Conservation (phyloP, 192 early-diverging fungal genomes). For the Linnemannia zychae region DNA sequence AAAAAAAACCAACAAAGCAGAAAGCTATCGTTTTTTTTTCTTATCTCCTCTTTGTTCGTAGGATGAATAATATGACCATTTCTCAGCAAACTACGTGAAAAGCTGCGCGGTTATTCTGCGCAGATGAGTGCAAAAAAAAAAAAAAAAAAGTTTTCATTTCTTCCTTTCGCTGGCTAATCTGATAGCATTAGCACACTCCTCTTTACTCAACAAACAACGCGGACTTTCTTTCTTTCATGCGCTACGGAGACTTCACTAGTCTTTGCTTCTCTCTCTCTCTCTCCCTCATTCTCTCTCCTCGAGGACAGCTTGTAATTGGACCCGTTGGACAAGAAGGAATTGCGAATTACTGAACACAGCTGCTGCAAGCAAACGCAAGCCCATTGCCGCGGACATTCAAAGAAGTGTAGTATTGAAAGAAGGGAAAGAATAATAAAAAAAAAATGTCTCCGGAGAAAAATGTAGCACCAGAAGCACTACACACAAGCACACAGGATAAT, state of each 20-base stretch:
- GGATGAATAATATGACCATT: background rate
- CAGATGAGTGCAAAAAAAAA: background rate
- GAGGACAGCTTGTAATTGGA: background rate
- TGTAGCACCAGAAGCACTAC: no score
- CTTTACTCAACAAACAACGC: background rate
- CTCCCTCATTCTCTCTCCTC: background rate
- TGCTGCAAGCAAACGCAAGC: background rate
- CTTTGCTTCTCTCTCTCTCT: background rate
- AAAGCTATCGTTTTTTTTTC: background rate
- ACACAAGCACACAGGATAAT: background rate
- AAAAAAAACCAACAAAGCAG: background rate
- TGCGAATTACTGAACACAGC: background rate
- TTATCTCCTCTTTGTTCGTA: background rate
- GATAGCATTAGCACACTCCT: background rate
- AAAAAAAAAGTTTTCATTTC: background rate
- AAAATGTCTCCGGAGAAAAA: background rate
- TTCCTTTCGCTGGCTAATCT: background rate
- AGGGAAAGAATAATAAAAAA: no score
- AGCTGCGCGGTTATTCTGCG: slow-evolving; percentile 3
- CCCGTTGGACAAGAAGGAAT: background rate
- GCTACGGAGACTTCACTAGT: no score
- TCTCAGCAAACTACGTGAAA: background rate
- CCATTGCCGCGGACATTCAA: background rate
- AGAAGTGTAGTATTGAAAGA: background rate
- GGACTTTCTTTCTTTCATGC: background rate